Evolutionary conservation across 768 basidiomycete species (phyloP), one percentile per base, ranked within the genome.

Genomic region (Nevesoporus exiguus): DNA sequence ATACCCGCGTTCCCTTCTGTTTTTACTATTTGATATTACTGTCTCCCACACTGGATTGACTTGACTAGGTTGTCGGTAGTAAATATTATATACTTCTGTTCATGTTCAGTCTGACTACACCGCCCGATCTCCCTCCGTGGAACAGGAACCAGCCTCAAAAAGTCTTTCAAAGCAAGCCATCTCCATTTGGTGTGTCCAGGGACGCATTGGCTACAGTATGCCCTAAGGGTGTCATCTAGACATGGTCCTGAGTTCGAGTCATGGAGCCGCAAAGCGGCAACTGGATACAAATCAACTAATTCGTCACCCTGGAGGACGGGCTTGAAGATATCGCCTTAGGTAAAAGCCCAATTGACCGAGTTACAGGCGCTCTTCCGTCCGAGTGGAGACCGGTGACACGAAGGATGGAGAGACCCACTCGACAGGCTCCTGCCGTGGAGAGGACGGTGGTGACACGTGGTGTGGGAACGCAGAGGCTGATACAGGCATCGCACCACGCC

Each of bases 391-490:
- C 31, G 60, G n/a, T n/a, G n/a, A 51, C 19, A 37, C 50, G 53
- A 58, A 49, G 14, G 64, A 53, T 41, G 66, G 64, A 49, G 54
- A 52, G 37, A 54, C 45, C 65, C 63, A 63, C 43, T 63, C 65
- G 17, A 61, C 58, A 36, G 51, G 60, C 25, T 65, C 65, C 34
- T 69, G 61, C 31, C 63, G 67, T 33, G 61, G 51, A n/a, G 66
- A 64, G 30, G 67, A 67, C 63, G 63, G 67, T 63, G 67, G 65
- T 25, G 67, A 61, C 63, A 65, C 42, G 49, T 59, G 65, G 30
- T 54, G 67, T 50, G 52, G 47, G 55, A 52, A 52, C 51, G 60
- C 36, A 51, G 52, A 51, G 27, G 47, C 25, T 44, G 66, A 44
- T 49, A 48, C 19, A 36, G 41, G 51, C 51, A 54, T n/a, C 29